phyloP scores from a whole-genome alignment of 257 asterid genomes.

The Solanum sejunctum region DNA sequence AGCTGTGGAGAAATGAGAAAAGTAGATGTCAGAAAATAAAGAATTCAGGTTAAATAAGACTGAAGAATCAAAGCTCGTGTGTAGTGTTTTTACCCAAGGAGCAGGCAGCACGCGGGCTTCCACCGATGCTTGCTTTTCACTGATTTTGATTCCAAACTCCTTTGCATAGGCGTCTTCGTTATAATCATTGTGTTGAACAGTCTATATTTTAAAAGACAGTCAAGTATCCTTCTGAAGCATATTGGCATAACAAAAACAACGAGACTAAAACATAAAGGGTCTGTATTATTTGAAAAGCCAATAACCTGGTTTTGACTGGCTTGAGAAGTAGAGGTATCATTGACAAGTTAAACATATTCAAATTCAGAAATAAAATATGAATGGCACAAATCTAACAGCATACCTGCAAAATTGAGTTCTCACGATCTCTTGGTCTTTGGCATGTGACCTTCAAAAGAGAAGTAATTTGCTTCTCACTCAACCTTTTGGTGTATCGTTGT shows the following conservation, averaged over 20 bases:
- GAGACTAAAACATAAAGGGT: not conserved
- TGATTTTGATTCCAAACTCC: slow-evolving; percentile 86
- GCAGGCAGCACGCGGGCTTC: slow-evolving; percentile 99
- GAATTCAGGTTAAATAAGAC: not conserved
- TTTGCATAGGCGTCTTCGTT: slow-evolving; percentile 89
- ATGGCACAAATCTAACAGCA: not conserved
- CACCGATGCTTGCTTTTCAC: slow-evolving; percentile 72
- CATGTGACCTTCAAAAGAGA: slow-evolving; percentile 87
- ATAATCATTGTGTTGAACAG: slow-evolving; percentile 75
- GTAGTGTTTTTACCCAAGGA: slow-evolving; percentile 68
- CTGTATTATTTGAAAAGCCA: not conserved
- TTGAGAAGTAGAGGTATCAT: not conserved
- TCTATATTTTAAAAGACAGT: slow-evolving; percentile 29
- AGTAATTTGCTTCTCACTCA: slow-evolving; percentile 95
- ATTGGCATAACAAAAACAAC: not conserved
- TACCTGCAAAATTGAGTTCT: slow-evolving; percentile 87
- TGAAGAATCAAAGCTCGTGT: not conserved
- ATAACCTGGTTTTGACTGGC: not conserved
- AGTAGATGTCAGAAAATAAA: slow-evolving; percentile 2
- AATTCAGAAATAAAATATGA: not conserved
- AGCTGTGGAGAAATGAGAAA: slow-evolving; percentile 29
- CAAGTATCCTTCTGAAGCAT: not conserved
- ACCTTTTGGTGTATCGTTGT: slow-evolving; percentile 89
- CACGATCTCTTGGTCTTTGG: slow-evolving; percentile 97
- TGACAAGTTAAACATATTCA: not conserved